Base-by-base conservation (phyloP, 2,329 filamentous ascomycete species). In the Penicillium sp. region DNA sequence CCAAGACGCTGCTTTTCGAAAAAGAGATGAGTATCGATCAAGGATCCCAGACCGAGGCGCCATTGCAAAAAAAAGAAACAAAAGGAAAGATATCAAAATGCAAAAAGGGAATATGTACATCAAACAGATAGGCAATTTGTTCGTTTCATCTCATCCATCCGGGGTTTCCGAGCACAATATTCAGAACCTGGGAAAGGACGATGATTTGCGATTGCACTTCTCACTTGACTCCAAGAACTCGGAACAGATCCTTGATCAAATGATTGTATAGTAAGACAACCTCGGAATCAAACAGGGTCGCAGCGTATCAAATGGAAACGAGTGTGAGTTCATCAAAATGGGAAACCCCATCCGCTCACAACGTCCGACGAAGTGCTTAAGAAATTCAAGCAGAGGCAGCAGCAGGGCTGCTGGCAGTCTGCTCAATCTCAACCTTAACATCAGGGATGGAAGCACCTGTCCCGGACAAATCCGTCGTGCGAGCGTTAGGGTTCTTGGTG, bases 401-500 rank as follows among this genome's bases (percentile, higher is more conserved):
- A 29, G 64, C 46, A n/a, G 62, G 52, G 42, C 50, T 52, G 37
- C 54, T 64, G 63, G 74, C 58, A 54, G 59, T 34, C 62, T 77
- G 41, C 64, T 75, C 52, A 66, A 75, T 11, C 54, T 78, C 49
- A 67, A 77, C 59, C 68, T 78, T 52, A 66, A 78, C 59, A 64
- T 78, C 54, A 73, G 87, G 83, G 64, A 91, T 78, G 61, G 83
- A 77, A 42, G 83, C 80, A 46, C 77, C 82, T 22, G 87, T 91
- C 59, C 89, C 88, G 47, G 86, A 84, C 10, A 95, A 80, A 66
- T 91, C 83, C 33, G 89, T 95, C 49, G 78, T 67, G 64, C 82
- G 81, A 30, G 83, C 83, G 55, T 86, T 83, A 51, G 89, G 88
- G 75, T 95, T 93, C 80, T 95, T 93, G 66, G 83, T 88, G 76